These are phyloP conservation scores for Exophiala bonariae DNA, from an alignment of 2,329 filamentous ascomycete genomes.

Conservation along the genomic window DNA sequence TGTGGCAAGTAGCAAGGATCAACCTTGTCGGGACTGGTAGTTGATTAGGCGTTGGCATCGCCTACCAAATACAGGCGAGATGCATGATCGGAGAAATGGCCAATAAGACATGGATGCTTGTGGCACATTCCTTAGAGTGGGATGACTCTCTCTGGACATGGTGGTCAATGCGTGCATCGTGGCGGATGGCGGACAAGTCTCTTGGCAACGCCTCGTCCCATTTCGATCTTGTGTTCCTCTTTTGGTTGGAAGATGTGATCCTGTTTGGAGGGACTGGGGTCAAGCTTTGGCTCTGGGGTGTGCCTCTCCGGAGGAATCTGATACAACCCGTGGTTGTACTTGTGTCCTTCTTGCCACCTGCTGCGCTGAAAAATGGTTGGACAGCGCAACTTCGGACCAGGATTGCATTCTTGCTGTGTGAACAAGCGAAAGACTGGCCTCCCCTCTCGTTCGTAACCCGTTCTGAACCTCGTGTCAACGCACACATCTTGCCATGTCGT, in stretches of 20 bases:
- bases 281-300: conserved; percentile 9
- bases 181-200: not conserved
- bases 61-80: conserved; percentile 25
- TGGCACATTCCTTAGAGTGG: conserved; percentile 16
- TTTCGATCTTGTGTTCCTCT: conserved; percentile 3
- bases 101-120: conserved; percentile 1
- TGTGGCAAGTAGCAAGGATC: too few relatives aligned
- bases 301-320: conserved; percentile 2
- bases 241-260: not conserved
- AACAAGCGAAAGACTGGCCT: not conserved
- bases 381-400: conserved; percentile 2
- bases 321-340: conserved; percentile 10
- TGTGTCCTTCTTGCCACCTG: not conserved
- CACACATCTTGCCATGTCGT: not conserved
- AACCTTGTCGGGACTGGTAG: too few relatives aligned
- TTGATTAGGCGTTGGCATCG: conserved; percentile 6
- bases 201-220: conserved; percentile 4
- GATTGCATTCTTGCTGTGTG: not conserved
- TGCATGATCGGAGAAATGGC: not conserved
- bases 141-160: conserved; percentile 1
- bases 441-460: too few relatives aligned
- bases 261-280: conserved; percentile 1
- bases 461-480: not conserved
- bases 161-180: conserved; percentile 13
- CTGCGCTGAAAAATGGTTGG: conserved; percentile 4